Evolutionary conservation across 2,329 filamentous ascomycete genomes (phyloP).

Genomic region (Ilyonectria mors-panacis): DNA sequence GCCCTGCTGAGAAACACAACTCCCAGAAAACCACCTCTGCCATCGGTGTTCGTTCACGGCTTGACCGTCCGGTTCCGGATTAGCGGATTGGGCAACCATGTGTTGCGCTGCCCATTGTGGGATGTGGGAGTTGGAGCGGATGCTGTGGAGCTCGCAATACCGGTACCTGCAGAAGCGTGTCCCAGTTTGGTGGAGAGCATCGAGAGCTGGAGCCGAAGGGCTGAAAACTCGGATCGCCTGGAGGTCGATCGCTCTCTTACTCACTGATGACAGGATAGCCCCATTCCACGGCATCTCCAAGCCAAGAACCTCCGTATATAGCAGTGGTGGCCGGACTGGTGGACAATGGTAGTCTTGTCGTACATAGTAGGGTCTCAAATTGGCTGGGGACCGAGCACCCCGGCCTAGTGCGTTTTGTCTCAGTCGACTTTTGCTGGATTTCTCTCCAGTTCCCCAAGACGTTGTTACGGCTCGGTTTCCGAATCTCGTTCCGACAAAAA

Average conservation of each 20-base stretch:
- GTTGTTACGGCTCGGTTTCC: not conserved
- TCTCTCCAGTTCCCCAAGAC: not conserved
- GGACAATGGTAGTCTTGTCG: conserved; percentile 2
- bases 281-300: not conserved
- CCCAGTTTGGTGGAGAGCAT: conserved; percentile 28
- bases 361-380: conserved; percentile 37
- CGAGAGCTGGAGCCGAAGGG: not conserved
- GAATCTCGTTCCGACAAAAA: not conserved
- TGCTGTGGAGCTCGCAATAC: conserved; percentile 23
- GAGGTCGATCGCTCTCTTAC: conserved; percentile 1
- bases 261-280: not conserved
- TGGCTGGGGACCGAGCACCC: conserved; percentile 35
- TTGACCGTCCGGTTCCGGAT: conserved; percentile 20
- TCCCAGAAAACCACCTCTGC: conserved; percentile 5
- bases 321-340: conserved; percentile 5
- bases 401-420: conserved; percentile 37
- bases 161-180: conserved; percentile 34
- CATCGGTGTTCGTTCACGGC: conserved; percentile 1
- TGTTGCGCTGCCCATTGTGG: conserved; percentile 20
- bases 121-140: conserved; percentile 23
- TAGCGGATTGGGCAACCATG: conserved; percentile 26
- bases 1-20: not conserved
- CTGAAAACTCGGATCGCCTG: not conserved
- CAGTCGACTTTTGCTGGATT: not conserved
- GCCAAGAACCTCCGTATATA: not conserved